These are phyloP conservation scores for Triticum dicoccoides DNA, from an alignment of 176 grass and related monocot genomes.

Conservation along the genomic window DNA sequence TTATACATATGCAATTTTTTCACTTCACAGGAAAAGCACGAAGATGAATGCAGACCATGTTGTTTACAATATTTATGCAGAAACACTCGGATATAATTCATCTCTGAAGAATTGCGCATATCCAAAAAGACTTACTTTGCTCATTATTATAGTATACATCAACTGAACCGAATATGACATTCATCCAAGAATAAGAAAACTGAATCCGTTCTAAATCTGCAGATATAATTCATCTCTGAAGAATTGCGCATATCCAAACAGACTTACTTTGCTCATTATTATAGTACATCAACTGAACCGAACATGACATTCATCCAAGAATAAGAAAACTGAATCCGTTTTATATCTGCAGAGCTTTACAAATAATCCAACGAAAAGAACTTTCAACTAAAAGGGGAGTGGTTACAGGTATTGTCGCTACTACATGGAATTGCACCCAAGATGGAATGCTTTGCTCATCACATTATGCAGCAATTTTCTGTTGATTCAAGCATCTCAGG, in stretches of 20 bases:
- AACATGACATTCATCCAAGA: conserved; percentile 17
- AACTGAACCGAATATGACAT: conserved; percentile 1
- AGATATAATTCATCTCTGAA: too few species aligned
- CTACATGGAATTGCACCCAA: not conserved
- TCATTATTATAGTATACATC: not conserved
- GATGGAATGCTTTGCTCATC: conserved; percentile 23
- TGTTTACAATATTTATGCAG: too few species aligned
- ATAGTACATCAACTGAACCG: not conserved
- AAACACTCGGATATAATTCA: too few species aligned
- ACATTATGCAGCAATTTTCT: conserved; percentile 69
- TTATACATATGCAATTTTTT: not conserved
- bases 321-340: not conserved
- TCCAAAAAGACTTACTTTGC: not conserved
- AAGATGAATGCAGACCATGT: too few species aligned
- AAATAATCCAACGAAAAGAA: conserved; percentile 10
- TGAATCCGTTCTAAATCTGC: too few species aligned
- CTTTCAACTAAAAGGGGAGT: not conserved
- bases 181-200: not conserved
- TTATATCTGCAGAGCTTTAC: conserved; percentile 32
- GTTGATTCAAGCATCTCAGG: conserved; percentile 69
- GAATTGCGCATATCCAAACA: not conserved
- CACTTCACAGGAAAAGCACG: too few species aligned
- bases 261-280: not conserved
- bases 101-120: not conserved
- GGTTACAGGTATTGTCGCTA: not conserved